Percentiles rank a stretch among this genome's conserved stretches.
These are phyloP conservation scores for Arabidopsis lyrata DNA, from an alignment of 441 rosid genomes.

Conservation along the genomic window DNA sequence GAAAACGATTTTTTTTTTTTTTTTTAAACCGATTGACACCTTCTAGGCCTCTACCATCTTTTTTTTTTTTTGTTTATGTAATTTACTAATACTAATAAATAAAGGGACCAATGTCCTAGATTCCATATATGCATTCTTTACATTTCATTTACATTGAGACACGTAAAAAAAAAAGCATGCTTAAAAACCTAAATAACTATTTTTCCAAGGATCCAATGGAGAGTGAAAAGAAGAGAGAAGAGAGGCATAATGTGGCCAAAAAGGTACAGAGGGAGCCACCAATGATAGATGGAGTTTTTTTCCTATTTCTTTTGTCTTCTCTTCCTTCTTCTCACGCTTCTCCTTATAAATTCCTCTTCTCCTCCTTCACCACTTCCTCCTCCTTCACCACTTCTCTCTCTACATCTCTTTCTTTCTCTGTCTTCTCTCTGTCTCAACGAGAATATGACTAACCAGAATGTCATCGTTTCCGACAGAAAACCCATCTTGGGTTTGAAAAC, in stretches of 20 bases:
- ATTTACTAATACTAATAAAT: neutral
- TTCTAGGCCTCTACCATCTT: no score
- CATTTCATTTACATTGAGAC: neutral
- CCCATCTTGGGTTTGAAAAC: slow-evolving; percentile 45
- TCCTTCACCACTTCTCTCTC: slow-evolving; percentile 40
- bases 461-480: slow-evolving; percentile 50
- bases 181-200: neutral
- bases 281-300: slow-evolving; percentile 38
- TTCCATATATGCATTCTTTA: neutral
- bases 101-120: no score
- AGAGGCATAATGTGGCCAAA: slow-evolving; percentile 42
- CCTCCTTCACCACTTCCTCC: slow-evolving; percentile 48
- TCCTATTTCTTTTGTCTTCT: slow-evolving; percentile 40
- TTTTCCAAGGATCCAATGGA: neutral
- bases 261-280: slow-evolving; percentile 53
- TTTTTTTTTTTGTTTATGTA: neutral
- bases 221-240: neutral
- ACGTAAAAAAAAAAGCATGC: neutral
- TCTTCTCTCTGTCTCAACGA: slow-evolving; percentile 20
- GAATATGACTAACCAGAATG: slow-evolving; percentile 64
- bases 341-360: slow-evolving; percentile 51
- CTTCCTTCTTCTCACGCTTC: slow-evolving; percentile 46
- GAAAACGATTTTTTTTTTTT: neutral
- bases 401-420: slow-evolving; percentile 1
- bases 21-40: neutral